phyloP scores from a whole-genome alignment of 345 rosid species.

The Syzygium grande region DNA sequence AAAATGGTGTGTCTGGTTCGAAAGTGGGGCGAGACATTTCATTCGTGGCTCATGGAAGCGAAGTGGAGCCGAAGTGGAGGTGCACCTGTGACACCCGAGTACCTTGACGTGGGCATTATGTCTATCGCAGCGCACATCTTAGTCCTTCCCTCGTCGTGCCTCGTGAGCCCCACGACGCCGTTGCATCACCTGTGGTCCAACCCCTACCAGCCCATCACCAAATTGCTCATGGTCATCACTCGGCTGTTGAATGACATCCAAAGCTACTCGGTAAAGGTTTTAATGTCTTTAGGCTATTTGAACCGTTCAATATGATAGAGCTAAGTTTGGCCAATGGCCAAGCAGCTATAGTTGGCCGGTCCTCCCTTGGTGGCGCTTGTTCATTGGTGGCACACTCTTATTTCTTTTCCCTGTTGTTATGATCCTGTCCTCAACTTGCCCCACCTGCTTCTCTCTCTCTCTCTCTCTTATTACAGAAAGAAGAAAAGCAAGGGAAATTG shows the following conservation, averaged over 20 bases:
- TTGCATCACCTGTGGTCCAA: conserved; percentile 12
- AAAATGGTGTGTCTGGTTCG: neutral
- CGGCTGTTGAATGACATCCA: conserved; percentile 37
- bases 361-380: neutral
- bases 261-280: neutral
- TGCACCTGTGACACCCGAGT: conserved; percentile 29
- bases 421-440: too few species aligned
- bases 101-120: conserved; percentile 33
- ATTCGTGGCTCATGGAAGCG: conserved; percentile 53
- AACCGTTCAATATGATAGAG: neutral
- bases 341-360: neutral
- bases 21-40: conserved; percentile 65
- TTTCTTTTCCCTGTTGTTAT: neutral
- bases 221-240: conserved; percentile 35
- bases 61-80: conserved; percentile 35
- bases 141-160: conserved; percentile 31
- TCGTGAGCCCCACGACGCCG: conserved; percentile 16
- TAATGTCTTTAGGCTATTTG: neutral
- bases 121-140: conserved; percentile 38
- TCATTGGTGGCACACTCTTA: neutral
- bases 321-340: neutral
- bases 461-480: neutral
- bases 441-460: too few species aligned
- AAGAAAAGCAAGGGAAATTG: neutral
- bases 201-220: conserved; percentile 29